Percentiles rank a stretch among this genome's conserved stretches.
These are phyloP conservation scores for Termitomyces titanicus DNA, from an alignment of 768 basidiomycete genomes.

Conservation along the genomic window DNA sequence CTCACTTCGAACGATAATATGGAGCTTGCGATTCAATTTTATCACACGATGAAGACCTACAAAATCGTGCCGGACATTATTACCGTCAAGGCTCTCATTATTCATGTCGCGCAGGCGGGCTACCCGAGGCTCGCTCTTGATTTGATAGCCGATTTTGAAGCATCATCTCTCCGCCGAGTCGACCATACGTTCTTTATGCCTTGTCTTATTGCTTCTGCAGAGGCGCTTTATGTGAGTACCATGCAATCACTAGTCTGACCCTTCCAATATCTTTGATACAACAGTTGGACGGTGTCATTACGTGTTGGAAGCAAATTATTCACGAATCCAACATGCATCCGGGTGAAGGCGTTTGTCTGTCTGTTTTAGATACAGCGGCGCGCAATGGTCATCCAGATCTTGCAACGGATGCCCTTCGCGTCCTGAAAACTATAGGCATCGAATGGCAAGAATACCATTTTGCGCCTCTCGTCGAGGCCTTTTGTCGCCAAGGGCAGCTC, in stretches of 20 bases:
- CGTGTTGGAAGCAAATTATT: conserved; percentile 61
- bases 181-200: conserved; percentile 57
- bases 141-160: conserved; percentile 59
- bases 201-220: conserved; percentile 63
- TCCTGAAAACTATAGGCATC: conserved; percentile 46
- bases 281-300: conserved; percentile 64
- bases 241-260: background rate
- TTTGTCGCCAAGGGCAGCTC: conserved; percentile 52
- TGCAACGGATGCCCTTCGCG: conserved; percentile 59
- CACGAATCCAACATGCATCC: conserved; percentile 50
- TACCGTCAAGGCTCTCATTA: conserved; percentile 50
- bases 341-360: conserved; percentile 71
- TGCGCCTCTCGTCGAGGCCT: conserved; percentile 73
- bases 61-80: conserved; percentile 48
- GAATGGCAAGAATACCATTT: conserved; percentile 70
- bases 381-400: conserved; percentile 70
- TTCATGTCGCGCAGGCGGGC: conserved; percentile 48
- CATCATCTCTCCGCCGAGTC: conserved; percentile 47
- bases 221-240: conserved; percentile 60
- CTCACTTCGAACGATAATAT: conserved; percentile 45
- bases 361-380: conserved; percentile 70
- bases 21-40: conserved; percentile 60
- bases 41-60: conserved; percentile 53
- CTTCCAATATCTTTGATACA: conserved; percentile 2
- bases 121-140: conserved; percentile 71